Percentiles rank a stretch among this genome's conserved stretches.
Evolutionary conservation across 768 basidiomycete species (phyloP).

Genomic region (Psilocybe subaeruginosa): DNA sequence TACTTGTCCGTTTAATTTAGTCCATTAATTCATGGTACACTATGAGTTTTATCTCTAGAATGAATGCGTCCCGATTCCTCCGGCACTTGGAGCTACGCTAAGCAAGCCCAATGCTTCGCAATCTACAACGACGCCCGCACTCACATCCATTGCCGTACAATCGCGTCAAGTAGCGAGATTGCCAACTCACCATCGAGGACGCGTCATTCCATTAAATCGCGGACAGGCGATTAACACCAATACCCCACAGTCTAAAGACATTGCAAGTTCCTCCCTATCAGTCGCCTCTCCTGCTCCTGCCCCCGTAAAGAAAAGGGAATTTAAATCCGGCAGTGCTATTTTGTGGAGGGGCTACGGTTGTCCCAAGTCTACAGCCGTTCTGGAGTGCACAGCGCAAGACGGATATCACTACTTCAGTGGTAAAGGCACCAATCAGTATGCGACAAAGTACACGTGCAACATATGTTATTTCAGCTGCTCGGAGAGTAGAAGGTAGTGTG

Average conservation of each 20-base stretch:
- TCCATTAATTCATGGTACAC: neutral
- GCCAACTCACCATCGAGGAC: no score
- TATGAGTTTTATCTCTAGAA: no score
- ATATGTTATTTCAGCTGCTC: neutral
- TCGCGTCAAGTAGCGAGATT: neutral
- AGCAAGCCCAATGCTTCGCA: neutral
- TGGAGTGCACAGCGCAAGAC: slow-evolving; percentile 10
- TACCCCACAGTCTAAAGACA: no score
- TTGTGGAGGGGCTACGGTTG: slow-evolving; percentile 10
- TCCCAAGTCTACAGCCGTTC: slow-evolving; percentile 7
- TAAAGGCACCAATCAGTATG: slow-evolving; percentile 15
- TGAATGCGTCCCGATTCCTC: neutral
- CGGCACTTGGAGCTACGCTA: neutral
- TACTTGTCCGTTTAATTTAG: no score
- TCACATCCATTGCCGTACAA: neutral
- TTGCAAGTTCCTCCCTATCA: neutral
- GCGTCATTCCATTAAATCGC: neutral
- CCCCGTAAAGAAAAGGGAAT: neutral
- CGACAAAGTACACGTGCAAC: slow-evolving; percentile 11
- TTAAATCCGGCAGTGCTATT: slow-evolving; percentile 7
- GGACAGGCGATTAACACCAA: no score
- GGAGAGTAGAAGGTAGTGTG: neutral
- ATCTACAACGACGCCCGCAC: neutral
- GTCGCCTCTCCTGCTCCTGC: neutral
- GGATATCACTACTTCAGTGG: slow-evolving; percentile 13